Evolutionary conservation across 2,329 filamentous ascomycete species (phyloP).

Genomic region (Cryoendolithus antarcticus): DNA sequence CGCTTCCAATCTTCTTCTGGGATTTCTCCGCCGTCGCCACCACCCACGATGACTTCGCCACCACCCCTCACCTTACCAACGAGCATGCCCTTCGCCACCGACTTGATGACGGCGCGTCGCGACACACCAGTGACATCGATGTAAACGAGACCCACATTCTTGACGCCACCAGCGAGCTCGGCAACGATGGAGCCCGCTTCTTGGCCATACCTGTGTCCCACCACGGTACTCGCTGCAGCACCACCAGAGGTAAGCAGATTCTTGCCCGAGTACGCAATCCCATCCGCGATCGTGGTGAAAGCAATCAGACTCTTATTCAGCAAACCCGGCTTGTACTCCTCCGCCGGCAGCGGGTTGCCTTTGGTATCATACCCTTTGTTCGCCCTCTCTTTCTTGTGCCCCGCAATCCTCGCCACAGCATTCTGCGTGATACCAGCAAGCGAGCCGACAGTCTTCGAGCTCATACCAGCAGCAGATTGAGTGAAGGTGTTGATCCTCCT

Average conservation of each 20-base stretch:
- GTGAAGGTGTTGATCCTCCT: conserved; percentile 86
- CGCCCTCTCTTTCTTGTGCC: conserved; percentile 44
- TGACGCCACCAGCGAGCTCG: conserved; percentile 71
- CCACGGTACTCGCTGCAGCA: conserved; percentile 69
- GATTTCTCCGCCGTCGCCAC: conserved; percentile 42
- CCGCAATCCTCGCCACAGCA: conserved; percentile 61
- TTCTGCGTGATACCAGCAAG: conserved; percentile 81
- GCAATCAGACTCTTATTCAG: conserved; percentile 95
- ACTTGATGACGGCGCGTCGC: conserved; percentile 78
- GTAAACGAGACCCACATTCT: conserved; percentile 94
- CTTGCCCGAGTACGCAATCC: conserved; percentile 76
- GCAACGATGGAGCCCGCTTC: conserved; percentile 72
- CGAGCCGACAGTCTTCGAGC: conserved; percentile 74
- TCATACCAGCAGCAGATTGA: conserved; percentile 62
- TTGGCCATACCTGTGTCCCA: conserved; percentile 76
- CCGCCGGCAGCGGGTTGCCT: conserved; percentile 42
- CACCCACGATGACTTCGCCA: conserved; percentile 61
- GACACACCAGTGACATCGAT: conserved; percentile 93
- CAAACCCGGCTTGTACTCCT: conserved; percentile 72
- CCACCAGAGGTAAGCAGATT: conserved; percentile 64
- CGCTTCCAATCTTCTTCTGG: conserved; percentile 22
- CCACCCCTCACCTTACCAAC: conserved; percentile 66
- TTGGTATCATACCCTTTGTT: conserved; percentile 56
- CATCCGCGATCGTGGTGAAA: conserved; percentile 87
- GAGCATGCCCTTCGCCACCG: conserved; percentile 93